A percentile compares a stretch with the other conserved stretches of the same genome.
phyloP scores from a whole-genome alignment of 768 basidiomycete species.

The Leccinum variicolor region DNA sequence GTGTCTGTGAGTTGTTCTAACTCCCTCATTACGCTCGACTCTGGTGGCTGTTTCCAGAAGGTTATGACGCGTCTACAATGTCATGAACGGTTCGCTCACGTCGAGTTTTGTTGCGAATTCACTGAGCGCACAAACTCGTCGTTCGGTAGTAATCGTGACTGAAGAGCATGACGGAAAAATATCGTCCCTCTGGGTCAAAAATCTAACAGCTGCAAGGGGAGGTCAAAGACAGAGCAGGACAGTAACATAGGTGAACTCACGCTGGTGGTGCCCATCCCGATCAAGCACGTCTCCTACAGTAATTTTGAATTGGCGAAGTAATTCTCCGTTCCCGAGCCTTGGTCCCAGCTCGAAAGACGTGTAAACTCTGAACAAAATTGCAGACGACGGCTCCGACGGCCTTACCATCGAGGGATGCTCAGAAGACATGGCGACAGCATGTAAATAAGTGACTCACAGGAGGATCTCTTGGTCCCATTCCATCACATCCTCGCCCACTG shows the following conservation, averaged over 20 bases:
- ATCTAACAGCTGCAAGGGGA: neutral
- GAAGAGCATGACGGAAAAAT: neutral
- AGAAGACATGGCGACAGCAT: neutral
- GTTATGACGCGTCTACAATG: neutral
- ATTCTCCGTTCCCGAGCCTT: neutral
- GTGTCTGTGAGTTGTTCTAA: neutral
- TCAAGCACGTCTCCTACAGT: neutral
- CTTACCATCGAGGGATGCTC: neutral
- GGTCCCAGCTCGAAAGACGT: neutral
- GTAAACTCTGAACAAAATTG: neutral
- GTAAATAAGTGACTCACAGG: neutral
- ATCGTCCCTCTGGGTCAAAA: neutral
- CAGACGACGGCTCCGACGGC: neutral
- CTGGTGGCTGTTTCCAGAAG: neutral
- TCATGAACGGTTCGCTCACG: neutral
- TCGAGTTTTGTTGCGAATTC: neutral
- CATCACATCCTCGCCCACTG: neutral
- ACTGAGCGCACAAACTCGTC: neutral
- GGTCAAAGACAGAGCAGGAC: neutral
- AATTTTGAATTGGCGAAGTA: neutral
- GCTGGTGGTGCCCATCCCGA: neutral
- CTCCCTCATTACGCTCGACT: neutral
- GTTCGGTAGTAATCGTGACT: neutral
- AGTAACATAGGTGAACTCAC: neutral
- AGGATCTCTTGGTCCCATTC: neutral